Conservation (phyloP, 2,329 filamentous ascomycete genomes). For the Knufia fluminis region DNA sequence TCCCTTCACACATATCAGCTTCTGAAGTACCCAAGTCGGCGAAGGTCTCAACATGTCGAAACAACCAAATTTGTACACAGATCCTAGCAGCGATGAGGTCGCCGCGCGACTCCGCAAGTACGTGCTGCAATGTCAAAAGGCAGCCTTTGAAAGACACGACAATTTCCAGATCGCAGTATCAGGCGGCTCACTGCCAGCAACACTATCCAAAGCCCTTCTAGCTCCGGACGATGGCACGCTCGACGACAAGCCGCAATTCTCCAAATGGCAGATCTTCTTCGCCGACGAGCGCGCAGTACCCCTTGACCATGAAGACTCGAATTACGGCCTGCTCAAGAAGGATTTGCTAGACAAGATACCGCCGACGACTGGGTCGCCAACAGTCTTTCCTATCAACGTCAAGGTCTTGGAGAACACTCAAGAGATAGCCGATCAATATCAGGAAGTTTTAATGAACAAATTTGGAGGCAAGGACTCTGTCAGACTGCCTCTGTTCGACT, state of each 20-base stretch:
- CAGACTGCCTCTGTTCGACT: conserved; percentile 87
- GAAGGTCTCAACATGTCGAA: conserved; percentile 34
- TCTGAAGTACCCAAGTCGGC: no score
- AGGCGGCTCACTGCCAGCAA: conserved; percentile 83
- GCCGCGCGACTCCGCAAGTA: conserved; percentile 71
- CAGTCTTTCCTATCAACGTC: conserved; percentile 69
- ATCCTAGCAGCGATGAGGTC: conserved; percentile 59
- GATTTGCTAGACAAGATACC: conserved; percentile 88
- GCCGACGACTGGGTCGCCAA: conserved; percentile 53
- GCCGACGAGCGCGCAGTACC: conserved; percentile 94
- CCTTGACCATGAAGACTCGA: conserved; percentile 85
- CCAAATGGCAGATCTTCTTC: conserved; percentile 96
- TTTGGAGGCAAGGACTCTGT: conserved; percentile 93
- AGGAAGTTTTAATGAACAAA: conserved; percentile 71
- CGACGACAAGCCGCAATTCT: conserved; percentile 61
- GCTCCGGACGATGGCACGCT: conserved; percentile 35
- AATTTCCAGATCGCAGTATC: conserved; percentile 88
- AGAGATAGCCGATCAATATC: conserved; percentile 88
- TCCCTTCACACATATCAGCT: no score
- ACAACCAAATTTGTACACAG: conserved; percentile 64
- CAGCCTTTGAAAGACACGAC: conserved; percentile 68
- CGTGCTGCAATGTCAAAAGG: conserved; percentile 70
- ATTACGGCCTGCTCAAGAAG: conserved; percentile 77
- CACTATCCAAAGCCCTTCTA: conserved; percentile 75
- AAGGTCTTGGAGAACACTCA: conserved; percentile 63